Percentiles rank a stretch among this genome's conserved stretches.
phyloP scores from a whole-genome alignment of 108 stramenopile genomes.

The Schizochytrium sp. region DNA sequence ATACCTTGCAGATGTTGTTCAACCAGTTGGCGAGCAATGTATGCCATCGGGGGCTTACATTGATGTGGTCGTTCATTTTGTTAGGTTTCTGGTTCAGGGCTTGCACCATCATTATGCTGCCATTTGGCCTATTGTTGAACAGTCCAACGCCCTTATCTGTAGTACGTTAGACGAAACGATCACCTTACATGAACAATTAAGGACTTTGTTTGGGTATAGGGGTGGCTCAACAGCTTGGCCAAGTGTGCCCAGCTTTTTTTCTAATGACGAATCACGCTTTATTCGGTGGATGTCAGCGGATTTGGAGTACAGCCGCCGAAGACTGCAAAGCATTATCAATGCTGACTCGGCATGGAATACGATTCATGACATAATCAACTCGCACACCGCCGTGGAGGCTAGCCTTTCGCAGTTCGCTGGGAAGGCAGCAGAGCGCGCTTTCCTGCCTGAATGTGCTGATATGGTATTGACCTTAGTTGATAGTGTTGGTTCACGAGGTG shows the following conservation, averaged over 20 bases:
- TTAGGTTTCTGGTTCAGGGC: background rate
- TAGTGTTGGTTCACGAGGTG: background rate
- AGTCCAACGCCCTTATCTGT: constrained; percentile 29
- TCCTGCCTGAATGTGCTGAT: background rate
- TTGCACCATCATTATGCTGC: constrained; percentile 45
- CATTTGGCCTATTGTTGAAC: constrained; percentile 16
- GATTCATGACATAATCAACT: background rate
- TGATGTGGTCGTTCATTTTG: constrained; percentile 48
- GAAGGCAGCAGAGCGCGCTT: background rate
- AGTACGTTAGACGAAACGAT: constrained; percentile 45
- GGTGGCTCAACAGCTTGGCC: background rate
- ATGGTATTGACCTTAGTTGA: background rate
- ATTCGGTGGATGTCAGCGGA: constrained; percentile 21
- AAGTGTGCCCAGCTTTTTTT: background rate
- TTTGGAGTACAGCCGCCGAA: background rate
- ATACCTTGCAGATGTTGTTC: constrained; percentile 8
- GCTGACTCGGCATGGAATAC: constrained; percentile 30
- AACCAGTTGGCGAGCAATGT: constrained; percentile 37
- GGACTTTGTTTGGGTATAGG: background rate
- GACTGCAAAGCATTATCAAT: background rate
- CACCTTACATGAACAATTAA: background rate
- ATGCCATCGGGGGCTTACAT: background rate
- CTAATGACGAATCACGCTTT: background rate
- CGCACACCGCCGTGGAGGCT: too few species aligned
- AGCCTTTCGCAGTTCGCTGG: background rate